A percentile compares a stretch with the other conserved stretches of the same genome.
phyloP scores from a whole-genome alignment of 2,329 filamentous ascomycete genomes.

The Colletotrichum australisinense region DNA sequence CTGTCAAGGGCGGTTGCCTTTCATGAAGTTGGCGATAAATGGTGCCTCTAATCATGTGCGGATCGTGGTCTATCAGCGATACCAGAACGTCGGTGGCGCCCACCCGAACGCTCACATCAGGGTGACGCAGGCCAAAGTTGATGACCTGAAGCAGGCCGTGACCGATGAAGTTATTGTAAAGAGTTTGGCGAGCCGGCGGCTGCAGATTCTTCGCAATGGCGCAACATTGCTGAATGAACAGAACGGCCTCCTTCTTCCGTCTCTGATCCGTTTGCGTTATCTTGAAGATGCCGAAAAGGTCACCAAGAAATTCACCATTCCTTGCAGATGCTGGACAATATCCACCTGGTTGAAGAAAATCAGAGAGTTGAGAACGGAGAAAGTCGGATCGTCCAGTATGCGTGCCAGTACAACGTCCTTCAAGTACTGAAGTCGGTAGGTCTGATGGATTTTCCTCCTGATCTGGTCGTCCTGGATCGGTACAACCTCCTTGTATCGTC shows the following conservation, averaged over 20 bases:
- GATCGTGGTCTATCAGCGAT: constrained; percentile 94
- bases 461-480: constrained; percentile 86
- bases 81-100: constrained; percentile 95
- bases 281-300: constrained; percentile 89
- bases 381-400: constrained; percentile 97
- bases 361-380: constrained; percentile 95
- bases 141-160: constrained; percentile 91
- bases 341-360: constrained; percentile 99
- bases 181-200: constrained; percentile 79
- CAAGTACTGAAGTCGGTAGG: constrained; percentile 94
- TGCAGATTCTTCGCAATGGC: constrained; percentile 95
- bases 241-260: constrained; percentile 91
- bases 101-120: constrained; percentile 85
- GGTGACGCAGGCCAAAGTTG: constrained; percentile 88
- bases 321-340: constrained; percentile 94
- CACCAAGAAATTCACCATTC: constrained; percentile 81
- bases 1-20: constrained; percentile 85
- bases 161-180: constrained; percentile 91
- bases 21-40: constrained; percentile 94
- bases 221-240: constrained; percentile 97
- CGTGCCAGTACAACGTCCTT: constrained; percentile 98
- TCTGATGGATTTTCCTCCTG: constrained; percentile 92
- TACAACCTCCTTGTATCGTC: constrained; percentile 96
- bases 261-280: constrained; percentile 71
- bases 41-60: constrained; percentile 91